Evolutionary conservation across 495 filamentous ascomycete species (phyloP).

Genomic region (Aspergillus olivimuriae): DNA sequence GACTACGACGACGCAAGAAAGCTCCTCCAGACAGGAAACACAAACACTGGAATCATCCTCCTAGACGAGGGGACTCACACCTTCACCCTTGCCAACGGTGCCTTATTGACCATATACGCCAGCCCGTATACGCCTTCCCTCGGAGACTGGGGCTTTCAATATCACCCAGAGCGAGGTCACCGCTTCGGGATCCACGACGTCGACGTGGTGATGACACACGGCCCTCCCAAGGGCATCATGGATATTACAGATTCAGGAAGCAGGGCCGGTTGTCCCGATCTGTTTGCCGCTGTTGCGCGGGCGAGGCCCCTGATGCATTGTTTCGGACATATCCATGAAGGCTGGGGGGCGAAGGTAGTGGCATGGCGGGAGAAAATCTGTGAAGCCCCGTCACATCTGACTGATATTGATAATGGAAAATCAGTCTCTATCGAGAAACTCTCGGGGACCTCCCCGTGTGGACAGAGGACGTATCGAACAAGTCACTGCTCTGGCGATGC

Average conservation of each 20-base stretch:
- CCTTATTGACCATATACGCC: constrained; percentile 53
- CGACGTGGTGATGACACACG: constrained; percentile 64
- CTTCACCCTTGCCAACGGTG: constrained; percentile 52
- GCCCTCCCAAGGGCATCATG: constrained; percentile 52
- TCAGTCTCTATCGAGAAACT: constrained; percentile 36
- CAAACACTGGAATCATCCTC: constrained; percentile 43
- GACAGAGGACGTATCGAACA: constrained; percentile 9
- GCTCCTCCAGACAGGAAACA: constrained; percentile 22
- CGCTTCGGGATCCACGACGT: constrained; percentile 38
- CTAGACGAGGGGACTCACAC: constrained; percentile 54
- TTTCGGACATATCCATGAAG: constrained; percentile 70
- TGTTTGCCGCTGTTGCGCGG: constrained; percentile 50
- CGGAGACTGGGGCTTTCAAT: constrained; percentile 53
- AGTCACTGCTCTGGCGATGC: constrained; percentile 31
- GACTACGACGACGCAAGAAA: constrained; percentile 18
- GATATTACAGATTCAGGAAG: constrained; percentile 32
- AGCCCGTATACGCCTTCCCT: constrained; percentile 54
- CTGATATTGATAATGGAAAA: constrained; percentile 40
- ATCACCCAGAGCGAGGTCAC: constrained; percentile 40
- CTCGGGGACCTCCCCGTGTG: constrained; percentile 16
- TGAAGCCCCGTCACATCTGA: constrained; percentile 34
- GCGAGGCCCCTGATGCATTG: constrained; percentile 55
- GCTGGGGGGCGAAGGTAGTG: constrained; percentile 57
- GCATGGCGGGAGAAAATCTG: constrained; percentile 37
- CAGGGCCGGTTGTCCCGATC: constrained; percentile 48